These are phyloP conservation scores for Talaromyces stipitatus DNA, from an alignment of 495 filamentous ascomycete genomes.

Conservation along the genomic window DNA sequence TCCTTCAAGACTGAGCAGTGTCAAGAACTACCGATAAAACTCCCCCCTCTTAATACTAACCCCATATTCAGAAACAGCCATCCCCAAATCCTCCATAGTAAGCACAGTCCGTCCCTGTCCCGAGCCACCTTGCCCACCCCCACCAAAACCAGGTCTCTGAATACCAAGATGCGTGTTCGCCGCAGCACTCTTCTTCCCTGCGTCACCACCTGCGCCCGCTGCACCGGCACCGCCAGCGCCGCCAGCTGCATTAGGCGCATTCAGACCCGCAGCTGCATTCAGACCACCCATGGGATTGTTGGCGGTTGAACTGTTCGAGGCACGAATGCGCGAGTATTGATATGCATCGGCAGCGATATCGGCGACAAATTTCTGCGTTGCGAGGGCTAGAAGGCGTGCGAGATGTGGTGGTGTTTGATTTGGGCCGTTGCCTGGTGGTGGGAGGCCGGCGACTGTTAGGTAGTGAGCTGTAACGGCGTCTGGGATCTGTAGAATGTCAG, in stretches of 20 bases:
- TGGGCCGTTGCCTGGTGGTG: slow-evolving; percentile 71
- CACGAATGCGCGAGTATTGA: slow-evolving; percentile 90
- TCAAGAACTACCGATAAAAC: slow-evolving; percentile 73
- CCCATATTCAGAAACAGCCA: slow-evolving; percentile 95
- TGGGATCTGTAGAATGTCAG: slow-evolving; percentile 59
- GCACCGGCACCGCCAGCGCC: slow-evolving; percentile 42
- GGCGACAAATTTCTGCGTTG: slow-evolving; percentile 95
- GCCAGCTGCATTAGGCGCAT: slow-evolving; percentile 49
- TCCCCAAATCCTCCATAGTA: slow-evolving; percentile 98
- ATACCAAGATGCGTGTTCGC: slow-evolving; percentile 64
- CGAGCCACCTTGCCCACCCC: slow-evolving; percentile 82
- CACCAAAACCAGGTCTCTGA: slow-evolving; percentile 85
- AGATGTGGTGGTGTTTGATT: slow-evolving; percentile 81
- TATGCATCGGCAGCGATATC: slow-evolving; percentile 97
- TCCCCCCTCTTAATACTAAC: slow-evolving; percentile 95
- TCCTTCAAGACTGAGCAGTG: background rate
- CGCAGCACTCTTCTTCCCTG: slow-evolving; percentile 59
- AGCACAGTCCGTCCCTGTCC: slow-evolving; percentile 84
- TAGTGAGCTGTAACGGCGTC: slow-evolving; percentile 98
- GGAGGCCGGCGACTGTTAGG: slow-evolving; percentile 88
- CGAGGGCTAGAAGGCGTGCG: slow-evolving; percentile 86
- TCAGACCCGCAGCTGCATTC: slow-evolving; percentile 68
- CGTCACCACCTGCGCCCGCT: slow-evolving; percentile 53
- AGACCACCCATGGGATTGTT: slow-evolving; percentile 84
- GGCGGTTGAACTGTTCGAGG: slow-evolving; percentile 74